Evolutionary conservation across 2,329 filamentous ascomycete genomes (phyloP), one percentile per base, ranked within the genome.

Genomic region (Polychaeton citri): DNA sequence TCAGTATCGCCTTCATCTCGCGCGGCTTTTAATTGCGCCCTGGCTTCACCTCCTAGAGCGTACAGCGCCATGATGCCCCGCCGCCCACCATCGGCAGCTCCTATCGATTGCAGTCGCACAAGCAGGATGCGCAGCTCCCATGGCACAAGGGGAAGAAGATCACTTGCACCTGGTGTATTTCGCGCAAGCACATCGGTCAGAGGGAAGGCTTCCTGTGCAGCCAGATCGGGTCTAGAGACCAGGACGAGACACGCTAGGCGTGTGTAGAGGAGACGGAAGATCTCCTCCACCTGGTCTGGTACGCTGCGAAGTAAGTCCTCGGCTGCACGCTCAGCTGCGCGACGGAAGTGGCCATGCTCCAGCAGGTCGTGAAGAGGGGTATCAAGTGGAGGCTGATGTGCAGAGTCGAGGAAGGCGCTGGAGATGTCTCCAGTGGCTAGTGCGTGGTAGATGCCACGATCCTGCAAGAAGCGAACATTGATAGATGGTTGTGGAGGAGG

Each of bases 41-140:
- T 38, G 2, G 48, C 50, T 42, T 58, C 56, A 6, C 39, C 43
- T 3, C 51, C 86, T 2, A 96, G 69, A 43, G 94, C 86, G 54
- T 94, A 93, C 54, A 93, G 84, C 31, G 81, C 82, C 69, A 90
- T 88, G 38, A 98, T 79, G 3, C 83, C 81, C 44, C 87, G 71
- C 42, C 87, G 72, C 4, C 88, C 71, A 34, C 79, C 74, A 58
- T 98, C 90, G 3, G 79, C 79, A 44, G 90, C 92, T 1, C 84
- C 85, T 32, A 94, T 72, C 0, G 83, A 84, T 47, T 93, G 84
- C 15, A 96, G 68, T 2, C 87, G 73, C 6, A 95, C 81, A 5
- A 80, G 78, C 12, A 96, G 68, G 2, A 95, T 71, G 5, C 90
- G 75, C 35, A 98, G 68, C 30, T 80, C 72, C 87, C 90, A 98